These are phyloP conservation scores for Cystoisospora suis DNA, from an alignment of 169 alveolate genomes.

Conservation along the genomic window DNA sequence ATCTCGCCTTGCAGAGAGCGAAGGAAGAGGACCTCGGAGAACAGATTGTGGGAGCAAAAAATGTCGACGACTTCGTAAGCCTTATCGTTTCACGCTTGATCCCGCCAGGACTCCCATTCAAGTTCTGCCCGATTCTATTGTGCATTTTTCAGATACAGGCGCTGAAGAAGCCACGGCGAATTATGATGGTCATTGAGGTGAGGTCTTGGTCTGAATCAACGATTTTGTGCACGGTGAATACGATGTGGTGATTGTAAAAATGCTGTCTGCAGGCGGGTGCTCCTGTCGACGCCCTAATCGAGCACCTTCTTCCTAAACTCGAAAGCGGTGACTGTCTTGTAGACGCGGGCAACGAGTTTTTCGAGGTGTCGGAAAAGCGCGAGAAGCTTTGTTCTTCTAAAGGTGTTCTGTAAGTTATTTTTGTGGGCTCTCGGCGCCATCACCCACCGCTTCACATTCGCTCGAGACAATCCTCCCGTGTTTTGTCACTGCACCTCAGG, in stretches of 20 bases:
- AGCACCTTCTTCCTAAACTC: constrained; percentile 64
- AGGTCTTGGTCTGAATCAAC: neutral
- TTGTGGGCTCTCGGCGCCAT: neutral
- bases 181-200: constrained; percentile 79
- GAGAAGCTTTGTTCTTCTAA: constrained; percentile 54
- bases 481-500: constrained; percentile 63
- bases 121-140: neutral
- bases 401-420: constrained; percentile 66
- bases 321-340: constrained; percentile 77
- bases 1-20: constrained; percentile 68
- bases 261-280: constrained; percentile 67
- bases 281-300: constrained; percentile 73
- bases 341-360: constrained; percentile 88
- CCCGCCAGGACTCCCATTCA: neutral
- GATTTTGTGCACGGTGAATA: neutral
- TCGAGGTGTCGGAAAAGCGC: constrained; percentile 78
- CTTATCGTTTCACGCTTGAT: neutral
- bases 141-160: constrained; percentile 61
- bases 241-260: neutral
- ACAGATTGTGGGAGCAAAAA: constrained; percentile 65
- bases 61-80: constrained; percentile 75
- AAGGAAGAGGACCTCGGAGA: constrained; percentile 60
- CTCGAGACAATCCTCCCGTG: neutral
- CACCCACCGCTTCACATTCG: neutral
- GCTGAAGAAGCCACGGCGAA: constrained; percentile 77